Base-by-base conservation (phyloP, 208 protist genomes). In the Leishmania lainsoni region DNA sequence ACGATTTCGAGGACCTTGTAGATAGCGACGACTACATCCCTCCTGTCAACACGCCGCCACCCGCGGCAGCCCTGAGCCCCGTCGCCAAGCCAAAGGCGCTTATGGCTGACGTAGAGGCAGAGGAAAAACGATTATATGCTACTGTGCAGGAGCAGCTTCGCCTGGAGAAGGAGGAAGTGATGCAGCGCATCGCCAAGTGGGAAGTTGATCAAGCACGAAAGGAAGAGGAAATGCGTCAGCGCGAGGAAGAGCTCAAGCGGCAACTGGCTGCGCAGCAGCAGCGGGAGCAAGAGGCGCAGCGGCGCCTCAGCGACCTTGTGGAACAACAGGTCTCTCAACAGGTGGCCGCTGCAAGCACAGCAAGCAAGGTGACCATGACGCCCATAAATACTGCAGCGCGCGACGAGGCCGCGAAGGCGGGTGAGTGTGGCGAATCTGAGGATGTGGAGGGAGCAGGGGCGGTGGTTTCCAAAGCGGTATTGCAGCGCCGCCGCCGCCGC, bases 21-120 rank as follows among this genome's bases (percentile, higher is more conserved):
- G 89, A 92, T 51, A 93, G 90, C 61, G 91, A 92, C 73, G 90
- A 95, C 75, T 87, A 90, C 71, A 90, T 85, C 66, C 82, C 61
- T 49, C 77, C 61, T 65, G 80, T 69, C 9, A 75, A 63, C 42
- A 68, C 75, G 26, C 73, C 83, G 14, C 78, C 81, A 12, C 61
- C 75, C 5, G 20, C 69, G 51, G 69, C 79, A 56, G 8, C 84
- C 22, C 22, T 56, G 16, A 52, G 79, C 12, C 17, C 66, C 2
- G 32, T 66, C 26, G 39, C 42, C 52, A 71, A 63, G 54, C 32
- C 45, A 8, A 78, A 87, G 52, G n/a, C 74, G 29, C 71, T 78
- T 35, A 84, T 76, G 56, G 74, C 65, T 5, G 75, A 78, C 61
- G 70, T 81, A 14, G 69, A 87, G 52, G 79, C 81, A 32, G 81